Evolutionary conservation across 768 basidiomycete genomes (phyloP), one percentile per base, ranked within the genome.

Genomic region (Kockovaella imperatae): DNA sequence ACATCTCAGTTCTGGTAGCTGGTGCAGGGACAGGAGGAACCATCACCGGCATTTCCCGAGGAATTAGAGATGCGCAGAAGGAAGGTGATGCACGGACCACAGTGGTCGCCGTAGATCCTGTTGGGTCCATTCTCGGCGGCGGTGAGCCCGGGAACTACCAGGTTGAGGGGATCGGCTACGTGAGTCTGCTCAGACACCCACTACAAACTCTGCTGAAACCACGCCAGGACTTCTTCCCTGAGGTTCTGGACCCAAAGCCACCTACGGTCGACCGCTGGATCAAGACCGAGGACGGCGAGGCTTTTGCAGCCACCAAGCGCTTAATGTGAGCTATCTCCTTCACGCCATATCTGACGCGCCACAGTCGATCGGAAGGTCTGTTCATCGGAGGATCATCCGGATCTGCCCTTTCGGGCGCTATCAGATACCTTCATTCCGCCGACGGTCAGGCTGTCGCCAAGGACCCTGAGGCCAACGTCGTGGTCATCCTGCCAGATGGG

Each of bases 1-100:
- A 57, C 23, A 59, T 72, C 20, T 84, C 91, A 64, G 83, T 81
- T 1, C 74, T 97, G 42, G 71, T 95, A 18, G 87, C 83, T 6
- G 82, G 87, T 2, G 87, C 91, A 8, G 95, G 95, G 13, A 99
- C 95, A 1, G 93, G 95, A 13, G 93, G 93, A 10, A 96, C 93
- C 0, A 74, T 99, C 52, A 87, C 86, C n/a, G 93, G 93, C 1
- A 68, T 67, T 2, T 54, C 59, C 7, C 30, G 51, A 15, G 67
- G 62, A 4, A 47, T 67, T 5, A 42, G 61, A 13, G 60, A 60
- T 38, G 42, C 25, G 39, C 86, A 40, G 44, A 42, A 39, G 30
- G 47, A 11, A 11, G 47, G 26, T 13, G 38, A 23, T 17, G 32
- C 15, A 29, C 28, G 51, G 32, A 55, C 52, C 14, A 57, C 53